A percentile compares a stretch with the other conserved stretches of the same genome.
These are phyloP conservation scores for Gaertneriomyces semiglobifer DNA, from an alignment of 192 early-diverging fungal species.

Conservation along the genomic window DNA sequence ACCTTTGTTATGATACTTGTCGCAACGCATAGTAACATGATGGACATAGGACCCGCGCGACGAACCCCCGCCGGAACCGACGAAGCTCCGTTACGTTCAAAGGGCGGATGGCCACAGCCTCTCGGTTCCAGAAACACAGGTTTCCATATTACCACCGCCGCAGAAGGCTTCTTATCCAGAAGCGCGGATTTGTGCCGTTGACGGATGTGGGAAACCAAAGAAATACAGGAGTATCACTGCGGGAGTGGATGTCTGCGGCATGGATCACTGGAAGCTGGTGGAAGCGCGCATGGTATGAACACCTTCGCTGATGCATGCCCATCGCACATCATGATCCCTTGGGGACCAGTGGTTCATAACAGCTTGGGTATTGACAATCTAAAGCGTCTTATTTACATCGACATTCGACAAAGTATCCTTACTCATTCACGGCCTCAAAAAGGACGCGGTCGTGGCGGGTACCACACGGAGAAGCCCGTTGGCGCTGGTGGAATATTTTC, in stretches of 20 bases:
- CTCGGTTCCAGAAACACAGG: not conserved
- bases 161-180: not conserved
- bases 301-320: too few relatives aligned
- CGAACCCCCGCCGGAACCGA: not conserved
- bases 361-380: too few relatives aligned
- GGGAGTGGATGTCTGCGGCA: constrained; percentile 10
- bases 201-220: constrained; percentile 6
- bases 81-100: not conserved
- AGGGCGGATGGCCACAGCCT: not conserved
- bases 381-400: too few relatives aligned
- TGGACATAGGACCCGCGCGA: not conserved
- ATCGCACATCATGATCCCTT: too few relatives aligned
- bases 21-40: not conserved
- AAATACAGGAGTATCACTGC: constrained; percentile 11
- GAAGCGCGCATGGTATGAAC: not conserved
- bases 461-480: not conserved
- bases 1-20: not conserved
- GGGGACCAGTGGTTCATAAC: too few relatives aligned
- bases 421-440: too few relatives aligned
- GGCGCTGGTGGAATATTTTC: not conserved
- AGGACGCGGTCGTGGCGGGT: too few relatives aligned
- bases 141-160: not conserved
- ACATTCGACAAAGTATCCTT: too few relatives aligned
- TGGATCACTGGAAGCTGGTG: constrained; percentile 11
- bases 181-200: not conserved